phyloP scores from a whole-genome alignment of 305 asterid species.

The Euphrasia arctica region DNA sequence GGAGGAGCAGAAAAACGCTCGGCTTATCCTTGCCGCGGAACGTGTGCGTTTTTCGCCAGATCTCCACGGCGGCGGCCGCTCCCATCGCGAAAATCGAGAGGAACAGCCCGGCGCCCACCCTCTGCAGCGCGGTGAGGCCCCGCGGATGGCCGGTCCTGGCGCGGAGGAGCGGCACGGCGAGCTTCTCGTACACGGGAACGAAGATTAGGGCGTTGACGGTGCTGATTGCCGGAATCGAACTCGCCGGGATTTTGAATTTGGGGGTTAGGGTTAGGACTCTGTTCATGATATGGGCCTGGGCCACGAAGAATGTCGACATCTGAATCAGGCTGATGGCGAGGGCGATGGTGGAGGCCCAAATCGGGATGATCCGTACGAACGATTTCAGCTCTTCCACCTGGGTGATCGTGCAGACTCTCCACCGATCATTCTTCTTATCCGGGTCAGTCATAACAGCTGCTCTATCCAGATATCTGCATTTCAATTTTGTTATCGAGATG shows the following conservation, averaged over 20 bases:
- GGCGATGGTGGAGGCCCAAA: constrained; percentile 69
- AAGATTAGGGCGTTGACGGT: constrained; percentile 49
- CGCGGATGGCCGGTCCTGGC: constrained; percentile 49
- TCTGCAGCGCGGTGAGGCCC: constrained; percentile 61
- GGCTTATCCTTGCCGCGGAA: no score
- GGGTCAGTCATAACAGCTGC: constrained; percentile 44
- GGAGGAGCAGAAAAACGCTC: no score
- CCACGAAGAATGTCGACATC: constrained; percentile 60
- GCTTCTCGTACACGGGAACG: constrained; percentile 54
- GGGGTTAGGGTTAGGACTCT: constrained; percentile 40
- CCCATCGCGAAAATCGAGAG: constrained; percentile 47
- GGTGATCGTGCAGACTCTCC: constrained; percentile 64
- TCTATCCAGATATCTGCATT: constrained; percentile 51
- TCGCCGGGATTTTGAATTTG: constrained; percentile 49
- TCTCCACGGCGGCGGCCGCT: constrained; percentile 55
- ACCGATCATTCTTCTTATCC: constrained; percentile 35
- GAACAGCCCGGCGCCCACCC: constrained; percentile 58
- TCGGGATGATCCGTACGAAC: constrained; percentile 56
- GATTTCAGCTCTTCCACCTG: constrained; percentile 72
- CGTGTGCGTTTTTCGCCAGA: constrained; percentile 32
- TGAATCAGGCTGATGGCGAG: constrained; percentile 61
- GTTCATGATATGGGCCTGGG: constrained; percentile 59
- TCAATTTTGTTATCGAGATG: no score
- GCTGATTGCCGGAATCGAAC: constrained; percentile 46
- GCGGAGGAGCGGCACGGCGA: constrained; percentile 45